phyloP scores from a whole-genome alignment of 768 basidiomycete species.

The Kwoniella sp. region DNA sequence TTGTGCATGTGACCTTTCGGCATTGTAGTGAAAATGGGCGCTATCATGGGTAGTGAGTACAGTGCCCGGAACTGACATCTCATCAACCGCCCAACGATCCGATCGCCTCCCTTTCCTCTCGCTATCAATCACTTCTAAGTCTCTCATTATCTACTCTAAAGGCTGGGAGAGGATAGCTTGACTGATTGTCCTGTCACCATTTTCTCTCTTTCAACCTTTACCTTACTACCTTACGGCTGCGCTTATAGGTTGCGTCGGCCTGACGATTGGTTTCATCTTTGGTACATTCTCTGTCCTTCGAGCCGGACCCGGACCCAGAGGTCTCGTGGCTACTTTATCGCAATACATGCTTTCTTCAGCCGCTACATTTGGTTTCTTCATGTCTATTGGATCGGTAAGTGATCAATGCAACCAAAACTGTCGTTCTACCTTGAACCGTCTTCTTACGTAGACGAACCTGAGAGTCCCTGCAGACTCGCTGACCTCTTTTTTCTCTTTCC shows the following conservation, averaged over 20 bases:
- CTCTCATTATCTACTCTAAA: no score
- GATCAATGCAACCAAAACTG: background rate
- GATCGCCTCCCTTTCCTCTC: no score
- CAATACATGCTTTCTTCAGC: slow-evolving; percentile 99
- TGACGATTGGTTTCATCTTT: slow-evolving; percentile 97
- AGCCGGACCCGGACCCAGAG: slow-evolving; percentile 86
- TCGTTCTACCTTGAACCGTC: background rate
- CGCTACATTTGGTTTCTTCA: slow-evolving; percentile 96
- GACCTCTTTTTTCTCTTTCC: background rate
- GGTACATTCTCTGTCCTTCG: slow-evolving; percentile 92
- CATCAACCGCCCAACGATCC: background rate
- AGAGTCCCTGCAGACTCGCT: no score
- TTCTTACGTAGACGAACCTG: no score
- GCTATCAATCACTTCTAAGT: no score
- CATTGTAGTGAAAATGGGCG: slow-evolving; percentile 55
- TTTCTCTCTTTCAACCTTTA: no score
- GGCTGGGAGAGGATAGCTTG: no score
- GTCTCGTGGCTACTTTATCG: slow-evolving; percentile 84
- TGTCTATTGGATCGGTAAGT: slow-evolving; percentile 85
- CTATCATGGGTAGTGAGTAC: slow-evolving; percentile 53
- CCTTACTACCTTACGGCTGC: no score
- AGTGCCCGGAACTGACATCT: no score
- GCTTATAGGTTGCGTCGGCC: slow-evolving; percentile 67
- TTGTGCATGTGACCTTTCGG: background rate
- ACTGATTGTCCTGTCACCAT: no score